A percentile compares a stretch with the other conserved stretches of the same genome.
These are phyloP conservation scores for Coemansia sp. DNA, from an alignment of 192 early-diverging fungal genomes.

Conservation along the genomic window DNA sequence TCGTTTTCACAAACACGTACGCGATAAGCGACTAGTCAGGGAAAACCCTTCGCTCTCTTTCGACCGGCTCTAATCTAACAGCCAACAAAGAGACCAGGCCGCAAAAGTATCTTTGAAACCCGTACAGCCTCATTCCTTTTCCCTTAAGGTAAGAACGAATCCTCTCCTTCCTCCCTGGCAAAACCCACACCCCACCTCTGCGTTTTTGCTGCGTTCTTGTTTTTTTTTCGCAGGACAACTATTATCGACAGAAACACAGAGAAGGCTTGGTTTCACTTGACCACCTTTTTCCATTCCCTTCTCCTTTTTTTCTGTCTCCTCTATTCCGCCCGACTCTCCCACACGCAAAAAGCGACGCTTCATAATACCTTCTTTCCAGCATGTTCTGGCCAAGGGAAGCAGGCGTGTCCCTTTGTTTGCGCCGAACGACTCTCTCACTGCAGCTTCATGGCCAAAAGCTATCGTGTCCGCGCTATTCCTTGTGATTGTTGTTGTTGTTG, in stretches of 20 bases:
- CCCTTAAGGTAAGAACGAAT: not conserved
- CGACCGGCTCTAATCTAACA: not conserved
- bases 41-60: not conserved
- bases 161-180: not conserved
- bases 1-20: not conserved
- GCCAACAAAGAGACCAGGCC: not conserved
- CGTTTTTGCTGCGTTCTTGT: not conserved
- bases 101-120: not conserved
- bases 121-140: not conserved
- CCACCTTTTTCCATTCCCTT: not conserved
- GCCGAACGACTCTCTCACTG: not conserved
- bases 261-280: constrained; percentile 2
- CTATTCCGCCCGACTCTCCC: not conserved
- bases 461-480: not conserved
- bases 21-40: not conserved
- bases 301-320: not conserved
- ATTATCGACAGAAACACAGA: not conserved
- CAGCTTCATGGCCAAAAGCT: not conserved
- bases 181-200: too few relatives aligned
- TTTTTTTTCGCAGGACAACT: not conserved
- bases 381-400: not conserved
- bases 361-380: not conserved
- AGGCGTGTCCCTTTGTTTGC: not conserved
- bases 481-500: not conserved
- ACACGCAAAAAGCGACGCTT: not conserved